A percentile compares a stretch with the other conserved stretches of the same genome.
These are phyloP conservation scores for Cercophora scortea DNA, from an alignment of 495 filamentous ascomycete species.

Conservation along the genomic window DNA sequence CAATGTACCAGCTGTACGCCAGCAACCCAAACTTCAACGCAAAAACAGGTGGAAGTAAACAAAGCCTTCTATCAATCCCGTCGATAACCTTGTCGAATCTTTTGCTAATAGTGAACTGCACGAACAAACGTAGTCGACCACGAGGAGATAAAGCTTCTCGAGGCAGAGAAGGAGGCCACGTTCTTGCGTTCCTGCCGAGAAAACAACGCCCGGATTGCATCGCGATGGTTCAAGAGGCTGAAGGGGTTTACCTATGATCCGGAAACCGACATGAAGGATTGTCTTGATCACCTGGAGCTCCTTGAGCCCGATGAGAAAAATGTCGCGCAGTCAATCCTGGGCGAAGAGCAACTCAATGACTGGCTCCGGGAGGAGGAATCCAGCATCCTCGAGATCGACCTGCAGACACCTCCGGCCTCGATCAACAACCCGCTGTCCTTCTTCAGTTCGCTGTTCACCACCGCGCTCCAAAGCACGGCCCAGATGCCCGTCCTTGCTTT, in stretches of 20 bases:
- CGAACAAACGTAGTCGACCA: background rate
- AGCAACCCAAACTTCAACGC: constrained; percentile 7
- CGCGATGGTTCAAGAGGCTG: background rate
- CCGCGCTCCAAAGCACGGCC: background rate
- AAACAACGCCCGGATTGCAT: background rate
- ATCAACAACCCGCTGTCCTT: constrained; percentile 7
- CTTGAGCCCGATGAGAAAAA: constrained; percentile 3
- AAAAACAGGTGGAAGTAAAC: background rate
- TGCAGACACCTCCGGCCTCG: background rate
- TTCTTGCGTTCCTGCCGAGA: background rate
- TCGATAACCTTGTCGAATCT: background rate
- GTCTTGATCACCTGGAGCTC: constrained; percentile 1
- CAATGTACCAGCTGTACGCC: constrained; percentile 2
- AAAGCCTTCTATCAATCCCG: background rate
- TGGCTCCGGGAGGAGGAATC: constrained; percentile 3
- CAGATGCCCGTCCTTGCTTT: constrained; percentile 1
- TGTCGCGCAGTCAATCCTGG: background rate
- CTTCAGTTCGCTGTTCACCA: constrained; percentile 1
- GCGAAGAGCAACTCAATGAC: background rate
- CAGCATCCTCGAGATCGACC: background rate
- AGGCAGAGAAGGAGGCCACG: background rate
- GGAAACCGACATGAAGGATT: background rate
- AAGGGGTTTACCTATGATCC: background rate
- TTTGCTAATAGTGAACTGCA: too few species aligned
- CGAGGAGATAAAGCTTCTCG: background rate